A percentile compares a stretch with the other conserved stretches of the same genome.
Evolutionary conservation across 2,329 filamentous ascomycete species (phyloP).

Genomic region (Xylaria sp.): DNA sequence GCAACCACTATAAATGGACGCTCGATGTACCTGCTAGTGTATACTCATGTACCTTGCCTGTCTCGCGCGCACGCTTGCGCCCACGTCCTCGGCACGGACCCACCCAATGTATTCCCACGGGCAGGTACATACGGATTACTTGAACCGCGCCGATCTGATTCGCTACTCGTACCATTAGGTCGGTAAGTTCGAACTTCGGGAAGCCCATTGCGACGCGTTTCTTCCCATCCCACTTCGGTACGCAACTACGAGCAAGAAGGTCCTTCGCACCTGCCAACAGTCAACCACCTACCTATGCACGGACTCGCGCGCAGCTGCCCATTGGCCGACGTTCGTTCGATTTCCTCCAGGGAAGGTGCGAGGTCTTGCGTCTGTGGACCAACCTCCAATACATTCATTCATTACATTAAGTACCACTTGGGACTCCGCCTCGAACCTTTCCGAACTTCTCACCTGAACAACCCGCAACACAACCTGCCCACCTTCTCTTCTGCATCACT

Average conservation of each 20-base stretch:
- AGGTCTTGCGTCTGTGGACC: no score
- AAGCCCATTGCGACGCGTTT: background rate
- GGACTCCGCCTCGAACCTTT: no score
- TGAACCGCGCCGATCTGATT: no score
- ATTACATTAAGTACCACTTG: no score
- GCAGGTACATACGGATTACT: background rate
- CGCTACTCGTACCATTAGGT: background rate
- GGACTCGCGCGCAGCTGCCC: background rate
- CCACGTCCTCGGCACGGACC: conserved; percentile 3
- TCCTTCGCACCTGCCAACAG: no score
- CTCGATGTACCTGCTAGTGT: background rate
- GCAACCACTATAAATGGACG: background rate
- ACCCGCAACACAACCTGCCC: background rate
- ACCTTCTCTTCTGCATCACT: background rate
- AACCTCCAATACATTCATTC: no score
- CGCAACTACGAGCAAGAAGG: background rate
- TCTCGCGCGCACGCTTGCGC: background rate
- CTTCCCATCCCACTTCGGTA: background rate
- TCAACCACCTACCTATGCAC: no score
- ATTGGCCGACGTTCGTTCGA: background rate
- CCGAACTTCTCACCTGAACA: background rate
- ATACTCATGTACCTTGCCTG: background rate
- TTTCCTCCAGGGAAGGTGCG: background rate
- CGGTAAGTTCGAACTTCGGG: background rate
- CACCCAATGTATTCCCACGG: background rate